These are phyloP conservation scores for Trypanosoma cruzi DNA, from an alignment of 208 protist species.

Conservation along the genomic window DNA sequence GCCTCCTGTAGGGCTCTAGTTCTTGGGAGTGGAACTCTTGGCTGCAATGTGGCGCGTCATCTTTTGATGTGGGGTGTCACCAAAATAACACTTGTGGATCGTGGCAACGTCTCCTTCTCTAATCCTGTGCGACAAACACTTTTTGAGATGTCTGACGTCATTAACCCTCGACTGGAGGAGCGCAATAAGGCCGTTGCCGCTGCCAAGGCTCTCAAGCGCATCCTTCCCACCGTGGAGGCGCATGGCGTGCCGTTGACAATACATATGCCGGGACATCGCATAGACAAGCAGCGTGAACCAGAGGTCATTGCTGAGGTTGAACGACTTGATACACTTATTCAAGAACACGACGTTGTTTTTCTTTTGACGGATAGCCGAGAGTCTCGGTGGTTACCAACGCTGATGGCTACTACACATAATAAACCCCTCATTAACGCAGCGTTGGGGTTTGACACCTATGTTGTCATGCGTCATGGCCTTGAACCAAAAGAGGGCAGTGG, in stretches of 20 bases:
- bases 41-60: constrained; percentile 97
- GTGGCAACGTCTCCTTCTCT: constrained; percentile 95
- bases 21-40: constrained; percentile 97
- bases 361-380: constrained; percentile 98
- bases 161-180: constrained; percentile 38
- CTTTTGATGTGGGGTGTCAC: constrained; percentile 97
- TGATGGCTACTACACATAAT: constrained; percentile 80
- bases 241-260: constrained; percentile 82
- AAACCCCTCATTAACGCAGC: constrained; percentile 97
- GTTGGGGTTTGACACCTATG: constrained; percentile 97
- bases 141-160: constrained; percentile 87
- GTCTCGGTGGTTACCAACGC: constrained; percentile 96
- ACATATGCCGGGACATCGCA: constrained; percentile 97
- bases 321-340: constrained; percentile 75
- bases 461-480: constrained; percentile 98
- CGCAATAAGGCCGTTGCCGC: constrained; percentile 92
- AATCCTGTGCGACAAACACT: constrained; percentile 95
- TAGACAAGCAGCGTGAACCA: constrained; percentile 36
- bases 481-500: constrained; percentile 3
- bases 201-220: constrained; percentile 79
- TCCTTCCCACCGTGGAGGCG: constrained; percentile 85
- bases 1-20: constrained; percentile 92
- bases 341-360: constrained; percentile 96
- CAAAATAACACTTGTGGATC: constrained; percentile 96
- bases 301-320: constrained; percentile 47